Percentiles rank a stretch among this genome's conserved stretches.
Conservation (phyloP, 192 early-diverging fungal genomes). For the Spizellomyces sp. region DNA sequence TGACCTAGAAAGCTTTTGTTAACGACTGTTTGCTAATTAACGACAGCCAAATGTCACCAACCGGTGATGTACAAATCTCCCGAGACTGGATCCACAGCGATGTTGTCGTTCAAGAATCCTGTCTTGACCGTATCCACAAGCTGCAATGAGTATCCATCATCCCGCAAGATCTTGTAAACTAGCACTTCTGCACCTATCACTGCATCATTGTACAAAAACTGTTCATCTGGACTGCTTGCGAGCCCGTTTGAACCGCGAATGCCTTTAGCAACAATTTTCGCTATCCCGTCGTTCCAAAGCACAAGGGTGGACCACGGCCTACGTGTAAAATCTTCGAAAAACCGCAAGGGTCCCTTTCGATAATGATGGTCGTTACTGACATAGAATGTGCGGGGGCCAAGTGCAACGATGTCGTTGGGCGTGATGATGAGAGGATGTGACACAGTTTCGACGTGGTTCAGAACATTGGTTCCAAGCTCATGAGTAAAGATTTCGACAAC, state of each 20-base stretch:
- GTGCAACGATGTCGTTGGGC: conserved; percentile 23
- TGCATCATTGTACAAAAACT: background rate
- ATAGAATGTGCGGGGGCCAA: conserved; percentile 18
- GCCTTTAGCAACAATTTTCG: conserved; percentile 2
- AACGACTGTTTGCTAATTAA: too few species aligned
- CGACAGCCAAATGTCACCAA: too few species aligned
- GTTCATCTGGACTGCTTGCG: background rate
- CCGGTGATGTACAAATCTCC: background rate
- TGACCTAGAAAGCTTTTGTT: background rate
- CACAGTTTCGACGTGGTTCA: background rate
- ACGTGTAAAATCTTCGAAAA: conserved; percentile 17
- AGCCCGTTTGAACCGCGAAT: conserved; percentile 23
- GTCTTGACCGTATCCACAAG: background rate
- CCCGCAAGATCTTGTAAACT: background rate
- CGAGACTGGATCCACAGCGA: background rate
- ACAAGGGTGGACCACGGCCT: background rate
- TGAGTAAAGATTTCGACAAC: conserved; percentile 1
- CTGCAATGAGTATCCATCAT: background rate
- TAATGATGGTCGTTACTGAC: conserved; percentile 24
- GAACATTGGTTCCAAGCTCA: background rate
- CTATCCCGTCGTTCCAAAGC: conserved; percentile 6
- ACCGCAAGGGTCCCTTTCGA: conserved; percentile 1
- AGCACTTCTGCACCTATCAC: background rate
- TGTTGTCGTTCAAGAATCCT: background rate
- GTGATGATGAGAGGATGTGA: conserved; percentile 13